Evolutionary conservation across 2,329 filamentous ascomycete genomes (phyloP), one percentile per base, ranked within the genome.

Genomic region (Aspergillus sp.): DNA sequence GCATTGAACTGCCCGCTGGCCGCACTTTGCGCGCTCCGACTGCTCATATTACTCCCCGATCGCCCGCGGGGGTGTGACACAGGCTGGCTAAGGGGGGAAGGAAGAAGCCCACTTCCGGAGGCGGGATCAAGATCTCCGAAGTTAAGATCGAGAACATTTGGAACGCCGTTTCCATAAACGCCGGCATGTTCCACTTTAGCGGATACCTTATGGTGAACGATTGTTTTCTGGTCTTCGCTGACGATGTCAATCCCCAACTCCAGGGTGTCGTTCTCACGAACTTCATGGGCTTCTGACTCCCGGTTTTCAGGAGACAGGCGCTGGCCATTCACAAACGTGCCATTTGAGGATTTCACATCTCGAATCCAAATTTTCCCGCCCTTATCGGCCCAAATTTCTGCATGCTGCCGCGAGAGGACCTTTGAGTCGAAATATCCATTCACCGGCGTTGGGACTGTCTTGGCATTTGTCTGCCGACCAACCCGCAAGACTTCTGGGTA

Each of bases 391-490:
- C 86, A 96, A 24, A 98, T 82, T 58, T 98, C 91, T 22, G 91
- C 91, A 58, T 98, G 91, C 56, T 95, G 86, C 49, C 91, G 75
- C 24, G 91, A 96, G 15, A 98, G 73, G 15, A 98, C 91, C 61
- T 98, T 98, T 32, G 89, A 96, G 59, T 98, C 91, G 53, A 98
- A 98, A 60, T 83, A 98, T 22, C 91, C 91, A 61, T 98, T 98
- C 39, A 80, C 66, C 1, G 86, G 79, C 0, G 88, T 94, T 0
- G 91, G 91, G 8, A 93, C 75, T 0, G 91, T 96, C 62, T 94
- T 96, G 44, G 86, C 84, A 60, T 98, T 98, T 13, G 91, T 98
- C 62, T 98, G 91, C 29, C 91, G 82, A 27, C 91, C 91, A 52
- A 98, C 94, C 42, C 86, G 80, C 30, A 98, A 69, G 25, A 84